Evolutionary conservation across 1,139 yeast species (phyloP), one percentile per base, ranked within the genome.

Genomic region (Hansenula lynferdii): DNA sequence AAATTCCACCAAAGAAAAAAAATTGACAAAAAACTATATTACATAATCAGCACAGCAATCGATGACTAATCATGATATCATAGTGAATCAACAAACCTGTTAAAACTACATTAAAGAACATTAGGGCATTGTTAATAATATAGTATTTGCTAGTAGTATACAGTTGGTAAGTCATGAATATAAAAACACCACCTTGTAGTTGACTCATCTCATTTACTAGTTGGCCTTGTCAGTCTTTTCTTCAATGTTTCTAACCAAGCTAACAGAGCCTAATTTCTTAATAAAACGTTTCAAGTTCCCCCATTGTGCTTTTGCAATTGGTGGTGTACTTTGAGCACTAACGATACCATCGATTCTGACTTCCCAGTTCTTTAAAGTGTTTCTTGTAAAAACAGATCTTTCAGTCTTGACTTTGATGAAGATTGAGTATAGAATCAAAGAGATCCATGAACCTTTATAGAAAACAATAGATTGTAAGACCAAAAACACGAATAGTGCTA

Each of bases 351-450:
- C 97, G 42, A 82, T 56, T 49, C 80, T 72, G 36, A 84, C 80
- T 61, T 85, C 95, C 65, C 85, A 67, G 35, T 72, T 67, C 62
- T 83, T 80, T 56, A 89, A 70, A 35, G 78, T 80, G 48, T 77
- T 70, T 64, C 87, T 80, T 44, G 89, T 83, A 65, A 80, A 80
- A 32, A 77, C 69, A 8, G 94, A 83, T 52, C 77, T 80, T 58
- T 86, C 95, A 58, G 70, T 85, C 61, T 96, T 77, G 45, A 84
- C 64, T 64, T 85, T 85, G 60, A 87, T 70, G 63, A 90, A 90
- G 17, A 78, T 45, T 23, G 76, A 57, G 62, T 83, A 87, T 31
- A 75, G 61, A 20, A 72, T 48, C 33, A 85, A 69, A 15, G 80
- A 75, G 41, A 79, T 53, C 69, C 85, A 71, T 28, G 90, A 80